Percentiles rank a stretch among this genome's conserved stretches.
Evolutionary conservation across 2,329 filamentous ascomycete species (phyloP).

Genomic region (Cytospora leucostoma): DNA sequence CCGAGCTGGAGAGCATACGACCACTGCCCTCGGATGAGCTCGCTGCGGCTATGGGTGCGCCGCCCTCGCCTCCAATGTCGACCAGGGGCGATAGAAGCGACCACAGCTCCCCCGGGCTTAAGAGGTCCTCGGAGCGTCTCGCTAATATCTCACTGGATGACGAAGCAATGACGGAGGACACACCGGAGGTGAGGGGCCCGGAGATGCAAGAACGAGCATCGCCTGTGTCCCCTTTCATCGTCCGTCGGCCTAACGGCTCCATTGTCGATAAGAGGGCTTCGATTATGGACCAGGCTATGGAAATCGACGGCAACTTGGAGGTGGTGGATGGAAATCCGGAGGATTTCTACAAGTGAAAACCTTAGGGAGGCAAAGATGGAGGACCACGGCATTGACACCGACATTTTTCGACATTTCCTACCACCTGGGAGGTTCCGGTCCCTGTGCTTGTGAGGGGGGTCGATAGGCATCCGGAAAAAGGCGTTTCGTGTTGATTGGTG

Average conservation of each 20-base stretch:
- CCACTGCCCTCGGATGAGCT: conserved; percentile 18
- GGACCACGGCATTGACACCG: not conserved
- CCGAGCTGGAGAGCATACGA: conserved; percentile 21
- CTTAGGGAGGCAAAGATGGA: not conserved
- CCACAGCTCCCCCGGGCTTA: conserved; percentile 12
- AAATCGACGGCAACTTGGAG: conserved; percentile 24
- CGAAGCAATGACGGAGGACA: not conserved
- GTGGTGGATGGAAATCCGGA: conserved; percentile 20
- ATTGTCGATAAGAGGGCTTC: conserved; percentile 21
- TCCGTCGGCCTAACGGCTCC: conserved; percentile 23
- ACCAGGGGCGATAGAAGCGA: conserved; percentile 18
- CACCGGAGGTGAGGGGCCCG: conserved; percentile 9
- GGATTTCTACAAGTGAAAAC: conserved; percentile 24
- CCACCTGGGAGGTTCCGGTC: not conserved
- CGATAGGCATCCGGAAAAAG: not conserved
- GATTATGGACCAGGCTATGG: conserved; percentile 26
- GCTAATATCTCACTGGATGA: conserved; percentile 24
- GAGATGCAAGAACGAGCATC: conserved; percentile 26
- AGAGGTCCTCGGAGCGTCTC: conserved; percentile 22
- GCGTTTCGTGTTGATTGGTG: not conserved
- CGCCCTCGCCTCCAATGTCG: conserved; percentile 23
- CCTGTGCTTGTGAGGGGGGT: not conserved
- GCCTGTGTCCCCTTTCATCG: conserved; percentile 24
- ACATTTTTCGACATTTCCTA: not conserved
- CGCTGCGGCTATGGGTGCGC: conserved; percentile 18